Percentiles rank a stretch among this genome's conserved stretches.
Conservation (phyloP, 139 green algal species). For the Deuterostichococcus epilithicus region DNA sequence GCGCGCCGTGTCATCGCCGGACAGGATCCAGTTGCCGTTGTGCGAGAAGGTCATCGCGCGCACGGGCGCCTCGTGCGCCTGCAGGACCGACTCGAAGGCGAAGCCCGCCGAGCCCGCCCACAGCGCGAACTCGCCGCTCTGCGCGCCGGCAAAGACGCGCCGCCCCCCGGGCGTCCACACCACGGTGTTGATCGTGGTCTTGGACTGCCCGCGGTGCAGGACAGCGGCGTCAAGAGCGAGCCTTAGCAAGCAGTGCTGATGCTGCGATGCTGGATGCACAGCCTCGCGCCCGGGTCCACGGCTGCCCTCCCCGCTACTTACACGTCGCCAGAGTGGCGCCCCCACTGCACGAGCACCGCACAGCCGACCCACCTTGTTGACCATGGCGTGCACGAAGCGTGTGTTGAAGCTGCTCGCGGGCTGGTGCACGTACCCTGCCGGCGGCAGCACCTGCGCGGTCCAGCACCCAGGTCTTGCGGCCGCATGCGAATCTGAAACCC, state of each 20-base stretch:
- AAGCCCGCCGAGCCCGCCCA: constrained; percentile 79
- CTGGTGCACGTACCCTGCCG: constrained; percentile 54
- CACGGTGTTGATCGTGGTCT: constrained; percentile 65
- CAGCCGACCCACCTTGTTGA: constrained; percentile 63
- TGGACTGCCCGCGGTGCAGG: constrained; percentile 24
- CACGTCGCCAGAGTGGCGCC: not conserved
- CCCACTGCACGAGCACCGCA: constrained; percentile 1
- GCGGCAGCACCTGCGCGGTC: constrained; percentile 58
- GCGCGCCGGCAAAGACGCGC: constrained; percentile 76
- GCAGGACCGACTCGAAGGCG: constrained; percentile 84
- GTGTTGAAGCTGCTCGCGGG: constrained; percentile 67
- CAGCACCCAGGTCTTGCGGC: not conserved
- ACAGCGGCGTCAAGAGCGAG: not conserved
- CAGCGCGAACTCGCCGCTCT: constrained; percentile 86
- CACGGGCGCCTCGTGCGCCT: constrained; percentile 74
- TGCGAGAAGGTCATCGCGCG: constrained; percentile 66
- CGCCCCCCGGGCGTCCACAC: constrained; percentile 85
- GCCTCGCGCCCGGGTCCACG: not conserved
- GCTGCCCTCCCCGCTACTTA: not conserved
- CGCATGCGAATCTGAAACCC: not conserved
- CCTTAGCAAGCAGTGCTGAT: not conserved
- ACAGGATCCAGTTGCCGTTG: constrained; percentile 76
- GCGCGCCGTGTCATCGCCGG: constrained; percentile 63
- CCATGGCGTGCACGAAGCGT: constrained; percentile 75
- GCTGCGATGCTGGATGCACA: not conserved